Base-by-base conservation (phyloP, 1,284 basidiomycete species). In the Ceratobasidium sp. region DNA sequence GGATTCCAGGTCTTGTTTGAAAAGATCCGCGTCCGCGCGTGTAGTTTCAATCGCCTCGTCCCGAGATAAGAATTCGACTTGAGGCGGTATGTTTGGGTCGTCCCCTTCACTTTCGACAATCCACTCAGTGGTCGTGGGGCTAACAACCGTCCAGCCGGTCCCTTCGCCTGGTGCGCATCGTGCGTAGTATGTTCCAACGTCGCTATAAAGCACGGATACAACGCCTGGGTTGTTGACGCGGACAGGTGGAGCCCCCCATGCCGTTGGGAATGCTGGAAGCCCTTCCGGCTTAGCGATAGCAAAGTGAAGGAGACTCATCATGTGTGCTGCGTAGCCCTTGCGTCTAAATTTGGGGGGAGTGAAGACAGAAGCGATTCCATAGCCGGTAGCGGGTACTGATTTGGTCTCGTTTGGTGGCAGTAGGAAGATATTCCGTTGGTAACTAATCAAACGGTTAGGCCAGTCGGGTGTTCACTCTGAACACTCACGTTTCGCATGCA, bases 151-250 rank as follows among this genome's bases (percentile, higher is more conserved):
- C 90, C 90, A 91, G 0, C 90, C 90, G 19, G 77, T 66, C 3
- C 82, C 79, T 0, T 81, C 80, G 2, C 76, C 79, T 5, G 85
- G 85, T 0, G 89, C 89, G 74, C 87, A 86, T 1, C 79, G 78
- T 9, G 78, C 79, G 81, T 92, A 92, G 81, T 90, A 90, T 0
- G 84, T 80, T 2, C 91, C 90, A 40, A 92, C 83, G 79, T 92
- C 91, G 81, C 90, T 92, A 82, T 89, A 92, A 3, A 92, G 83
- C 9, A 86, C 86, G 0, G 89, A 90, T 79, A 90, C 88, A 5
- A 81, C n/a, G 7, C 59, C 77, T 0, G 82, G 86, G 65, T 85
- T 80, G 5, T 82, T 80, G 22, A 78, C 78, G 76, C 79, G 76
- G 2, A 64, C 44, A 5, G 85, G 85, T 11, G 85, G 84, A 5